Conservation (phyloP, 2,329 filamentous ascomycete genomes). For the Penicillium hordei region DNA sequence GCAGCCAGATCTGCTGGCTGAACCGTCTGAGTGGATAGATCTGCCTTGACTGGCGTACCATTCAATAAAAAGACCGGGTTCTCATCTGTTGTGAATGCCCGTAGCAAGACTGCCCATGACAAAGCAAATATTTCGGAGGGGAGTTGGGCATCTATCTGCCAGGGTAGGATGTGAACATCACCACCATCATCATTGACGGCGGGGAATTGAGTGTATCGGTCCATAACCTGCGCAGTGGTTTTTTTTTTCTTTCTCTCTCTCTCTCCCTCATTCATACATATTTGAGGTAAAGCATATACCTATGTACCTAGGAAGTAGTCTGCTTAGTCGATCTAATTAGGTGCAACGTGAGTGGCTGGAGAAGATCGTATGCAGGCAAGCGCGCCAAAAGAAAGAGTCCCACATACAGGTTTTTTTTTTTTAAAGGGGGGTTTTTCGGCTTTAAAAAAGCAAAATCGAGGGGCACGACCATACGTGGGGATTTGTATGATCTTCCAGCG, state of each 20-base stretch:
- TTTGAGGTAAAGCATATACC: slow-evolving; percentile 16
- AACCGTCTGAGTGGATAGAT: slow-evolving; percentile 22
- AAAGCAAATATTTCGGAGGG: slow-evolving; percentile 22
- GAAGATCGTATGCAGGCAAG: slow-evolving; percentile 9
- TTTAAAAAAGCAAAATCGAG: neutral
- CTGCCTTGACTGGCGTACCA: slow-evolving; percentile 28
- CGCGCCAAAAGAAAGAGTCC: slow-evolving; percentile 1
- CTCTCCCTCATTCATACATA: slow-evolving; percentile 11
- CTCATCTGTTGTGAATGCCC: slow-evolving; percentile 34
- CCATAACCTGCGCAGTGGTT: slow-evolving; percentile 17
- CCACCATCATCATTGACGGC: slow-evolving; percentile 17
- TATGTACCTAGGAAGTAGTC: neutral
- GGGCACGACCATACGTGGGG: neutral
- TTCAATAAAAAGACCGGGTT: slow-evolving; percentile 34
- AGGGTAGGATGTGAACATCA: slow-evolving; percentile 16
- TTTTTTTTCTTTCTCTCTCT: neutral
- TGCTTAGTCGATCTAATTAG: slow-evolving; percentile 21
- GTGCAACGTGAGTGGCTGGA: slow-evolving; percentile 19
- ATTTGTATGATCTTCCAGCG: neutral
- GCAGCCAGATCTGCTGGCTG: slow-evolving; percentile 18
- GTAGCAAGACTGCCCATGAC: slow-evolving; percentile 34
- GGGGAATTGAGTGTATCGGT: slow-evolving; percentile 26
- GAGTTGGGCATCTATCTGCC: slow-evolving; percentile 19
- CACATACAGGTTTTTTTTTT: neutral
- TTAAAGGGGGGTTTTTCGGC: neutral